Evolutionary conservation across 139 green algal species (phyloP).

Genomic region (Trebouxia sp.): DNA sequence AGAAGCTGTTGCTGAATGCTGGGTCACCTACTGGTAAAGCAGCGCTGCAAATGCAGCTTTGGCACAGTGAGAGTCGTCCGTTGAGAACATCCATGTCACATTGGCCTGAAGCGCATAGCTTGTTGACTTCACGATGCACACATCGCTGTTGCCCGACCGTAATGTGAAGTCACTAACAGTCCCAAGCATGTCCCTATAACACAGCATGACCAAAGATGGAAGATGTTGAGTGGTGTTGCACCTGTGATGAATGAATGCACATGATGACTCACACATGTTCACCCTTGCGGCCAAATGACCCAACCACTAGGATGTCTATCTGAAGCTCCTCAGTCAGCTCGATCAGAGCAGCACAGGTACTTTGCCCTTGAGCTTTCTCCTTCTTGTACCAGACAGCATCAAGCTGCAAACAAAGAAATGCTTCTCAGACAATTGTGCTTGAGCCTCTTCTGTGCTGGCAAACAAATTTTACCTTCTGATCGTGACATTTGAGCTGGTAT

Average conservation of each 20-base stretch:
- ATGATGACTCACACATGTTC: background rate
- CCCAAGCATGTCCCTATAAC: background rate
- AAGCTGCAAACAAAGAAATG: background rate
- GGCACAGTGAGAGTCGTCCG: constrained; percentile 17
- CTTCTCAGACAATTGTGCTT: background rate
- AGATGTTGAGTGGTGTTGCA: background rate
- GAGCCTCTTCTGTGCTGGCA: background rate
- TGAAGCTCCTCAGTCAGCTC: constrained; percentile 29
- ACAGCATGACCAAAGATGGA: background rate
- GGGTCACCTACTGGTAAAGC: background rate
- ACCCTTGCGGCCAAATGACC: constrained; percentile 21
- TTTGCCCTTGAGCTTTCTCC: constrained; percentile 13
- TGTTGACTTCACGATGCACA: constrained; percentile 22
- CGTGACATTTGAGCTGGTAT: background rate
- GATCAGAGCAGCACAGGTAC: constrained; percentile 15
- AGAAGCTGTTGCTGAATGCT: background rate
- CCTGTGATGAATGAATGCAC: background rate
- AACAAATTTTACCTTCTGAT: background rate
- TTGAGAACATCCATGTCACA: constrained; percentile 21
- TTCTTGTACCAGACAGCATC: constrained; percentile 27
- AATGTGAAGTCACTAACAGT: constrained; percentile 5
- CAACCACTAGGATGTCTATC: constrained; percentile 15
- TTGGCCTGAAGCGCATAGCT: background rate
- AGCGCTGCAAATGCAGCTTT: constrained; percentile 4
- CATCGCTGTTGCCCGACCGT: constrained; percentile 10